Percentiles rank a stretch among this genome's conserved stretches.
phyloP scores from a whole-genome alignment of 2,329 filamentous ascomycete species.

The Aureobasidium lini region DNA sequence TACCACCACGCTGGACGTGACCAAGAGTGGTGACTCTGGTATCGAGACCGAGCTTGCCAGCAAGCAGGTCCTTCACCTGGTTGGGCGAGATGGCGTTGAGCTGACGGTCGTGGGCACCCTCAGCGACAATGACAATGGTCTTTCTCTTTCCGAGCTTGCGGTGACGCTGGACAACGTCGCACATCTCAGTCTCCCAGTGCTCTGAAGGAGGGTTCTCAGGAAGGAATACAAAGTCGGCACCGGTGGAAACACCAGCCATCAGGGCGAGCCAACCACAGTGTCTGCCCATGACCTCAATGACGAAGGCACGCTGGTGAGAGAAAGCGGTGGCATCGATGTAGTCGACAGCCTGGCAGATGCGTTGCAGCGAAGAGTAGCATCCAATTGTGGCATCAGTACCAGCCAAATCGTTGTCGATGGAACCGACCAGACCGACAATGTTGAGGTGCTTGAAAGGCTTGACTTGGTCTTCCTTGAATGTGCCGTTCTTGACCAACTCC shows the following conservation, averaged over 20 bases:
- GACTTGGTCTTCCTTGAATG: conserved; percentile 64
- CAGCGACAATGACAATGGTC: conserved; percentile 95
- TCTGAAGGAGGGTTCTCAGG: conserved; percentile 84
- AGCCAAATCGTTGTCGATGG: conserved; percentile 94
- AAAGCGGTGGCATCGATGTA: conserved; percentile 92
- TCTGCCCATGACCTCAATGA: conserved; percentile 96
- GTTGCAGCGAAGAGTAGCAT: conserved; percentile 84
- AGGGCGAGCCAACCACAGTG: conserved; percentile 97
- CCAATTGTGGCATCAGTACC: conserved; percentile 97
- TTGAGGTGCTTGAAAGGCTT: conserved; percentile 79
- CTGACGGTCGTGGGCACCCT: conserved; percentile 80
- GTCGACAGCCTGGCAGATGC: conserved; percentile 94
- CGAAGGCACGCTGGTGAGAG: conserved; percentile 92
- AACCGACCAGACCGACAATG: conserved; percentile 92
- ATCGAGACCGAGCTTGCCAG: conserved; percentile 72
- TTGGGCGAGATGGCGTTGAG: conserved; percentile 75
- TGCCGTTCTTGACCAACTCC: conserved; percentile 69
- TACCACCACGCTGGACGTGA: conserved; percentile 93
- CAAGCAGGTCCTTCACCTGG: conserved; percentile 83
- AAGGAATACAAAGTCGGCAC: conserved; percentile 94
- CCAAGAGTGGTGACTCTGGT: conserved; percentile 92
- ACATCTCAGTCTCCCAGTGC: conserved; percentile 89
- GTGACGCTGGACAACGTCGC: conserved; percentile 68
- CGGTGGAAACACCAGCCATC: conserved; percentile 91
- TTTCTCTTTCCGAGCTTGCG: conserved; percentile 85